These are phyloP conservation scores for Stipa capillata DNA, from an alignment of 176 grass and related monocot species.

Conservation along the genomic window DNA sequence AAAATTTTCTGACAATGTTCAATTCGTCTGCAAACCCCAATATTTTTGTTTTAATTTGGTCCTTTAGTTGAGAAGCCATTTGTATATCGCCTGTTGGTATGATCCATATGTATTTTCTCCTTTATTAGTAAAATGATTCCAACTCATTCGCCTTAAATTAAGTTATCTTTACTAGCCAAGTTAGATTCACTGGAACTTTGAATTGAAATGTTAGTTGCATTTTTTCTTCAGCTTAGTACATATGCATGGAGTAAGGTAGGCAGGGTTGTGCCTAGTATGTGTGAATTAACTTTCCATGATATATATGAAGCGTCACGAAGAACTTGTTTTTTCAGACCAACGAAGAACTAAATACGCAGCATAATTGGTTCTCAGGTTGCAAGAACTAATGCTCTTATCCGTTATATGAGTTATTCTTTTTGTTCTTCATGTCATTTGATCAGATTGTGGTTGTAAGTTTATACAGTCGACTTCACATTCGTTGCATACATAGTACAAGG, in stretches of 20 bases:
- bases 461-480: neutral
- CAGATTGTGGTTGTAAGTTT: neutral
- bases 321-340: too few species aligned
- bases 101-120: neutral
- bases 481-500: neutral
- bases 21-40: neutral
- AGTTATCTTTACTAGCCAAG: neutral
- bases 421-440: neutral
- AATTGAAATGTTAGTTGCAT: neutral
- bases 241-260: neutral
- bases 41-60: neutral
- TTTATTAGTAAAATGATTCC: too few species aligned
- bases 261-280: neutral
- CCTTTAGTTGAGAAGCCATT: neutral
- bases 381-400: neutral
- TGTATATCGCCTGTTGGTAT: neutral
- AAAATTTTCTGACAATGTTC: neutral
- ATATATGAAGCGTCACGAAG: neutral
- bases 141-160: neutral
- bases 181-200: neutral
- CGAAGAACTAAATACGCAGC: neutral
- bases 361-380: neutral
- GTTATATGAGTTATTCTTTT: neutral
- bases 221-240: neutral
- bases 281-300: neutral